Evolutionary conservation across 2,329 filamentous ascomycete species (phyloP), one percentile per base, ranked within the genome.

Genomic region (Pyrenochaeta sp.): DNA sequence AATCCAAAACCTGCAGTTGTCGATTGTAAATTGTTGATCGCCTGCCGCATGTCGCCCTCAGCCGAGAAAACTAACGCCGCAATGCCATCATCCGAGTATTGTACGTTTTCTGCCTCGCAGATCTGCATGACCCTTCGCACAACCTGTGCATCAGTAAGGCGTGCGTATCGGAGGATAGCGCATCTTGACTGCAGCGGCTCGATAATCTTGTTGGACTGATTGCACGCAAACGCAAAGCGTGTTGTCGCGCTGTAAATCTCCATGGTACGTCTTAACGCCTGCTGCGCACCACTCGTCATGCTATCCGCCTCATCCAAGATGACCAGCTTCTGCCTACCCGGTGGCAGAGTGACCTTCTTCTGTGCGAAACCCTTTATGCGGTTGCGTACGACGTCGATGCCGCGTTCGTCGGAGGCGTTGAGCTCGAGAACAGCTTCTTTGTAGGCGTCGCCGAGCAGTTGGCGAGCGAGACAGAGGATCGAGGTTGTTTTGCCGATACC

Each of bases 181-280:
- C 95, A 99, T 71, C 95, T 88, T 19, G 93, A 97, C 78, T 99
- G 95, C 50, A 99, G 84, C n/a, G 95, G 95, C 79, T 99, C 95
- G 78, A 99, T 99, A 75, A 99, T 98, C 81, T 98, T 99, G 83
- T 98, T 99, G 62, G 91, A 95, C 82, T 97, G 92, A 78, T 99
- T 99, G 84, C 95, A 99, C 2, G 95, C 95, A 73, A 99, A 99
- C 0, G 95, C 95, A 74, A 99, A 99, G 57, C 95, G 87, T 2
- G 95, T 99, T 1, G 95, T 99, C 62, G 93, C 90, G 42, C 92
- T 96, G 82, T 98, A 98, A 50, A 98, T 99, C 78, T 99, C 95
- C 95, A 99, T 99, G 0, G 95, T 99, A 62, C 95, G 86, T 67
- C 95, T 88, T 36, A 99, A 85, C 22, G 95, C 95, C 80, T 98